phyloP scores from a whole-genome alignment of 2,329 filamentous ascomycete species.

The Niveomyces coronatus region DNA sequence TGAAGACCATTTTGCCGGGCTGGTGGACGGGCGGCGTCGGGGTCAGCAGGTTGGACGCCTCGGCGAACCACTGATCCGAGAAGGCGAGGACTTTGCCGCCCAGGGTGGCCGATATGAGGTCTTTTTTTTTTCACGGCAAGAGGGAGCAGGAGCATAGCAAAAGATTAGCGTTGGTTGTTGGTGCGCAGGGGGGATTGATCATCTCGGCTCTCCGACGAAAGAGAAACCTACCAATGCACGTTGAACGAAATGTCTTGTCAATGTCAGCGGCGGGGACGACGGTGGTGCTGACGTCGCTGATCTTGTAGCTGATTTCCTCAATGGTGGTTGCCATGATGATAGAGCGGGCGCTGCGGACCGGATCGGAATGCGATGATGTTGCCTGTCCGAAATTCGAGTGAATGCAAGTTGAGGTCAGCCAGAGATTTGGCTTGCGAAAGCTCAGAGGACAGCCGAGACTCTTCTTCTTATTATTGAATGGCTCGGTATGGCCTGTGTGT shows the following conservation, averaged over 20 bases:
- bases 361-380: constrained; percentile 1
- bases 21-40: constrained; percentile 53
- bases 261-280: constrained; percentile 43
- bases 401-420: too few species aligned
- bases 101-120: constrained; percentile 49
- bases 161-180: too few species aligned
- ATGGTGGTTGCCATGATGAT: constrained; percentile 24
- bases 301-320: constrained; percentile 42
- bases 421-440: too few species aligned
- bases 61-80: constrained; percentile 61
- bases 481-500: background rate
- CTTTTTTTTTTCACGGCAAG: too few species aligned
- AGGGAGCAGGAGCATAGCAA: too few species aligned
- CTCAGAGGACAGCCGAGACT: too few species aligned
- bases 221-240: constrained; percentile 44
- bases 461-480: too few species aligned
- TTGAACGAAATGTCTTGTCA: constrained; percentile 51
- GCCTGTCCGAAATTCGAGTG: background rate
- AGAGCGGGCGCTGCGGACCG: background rate
- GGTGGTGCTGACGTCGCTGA: constrained; percentile 43
- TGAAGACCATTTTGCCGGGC: constrained; percentile 57
- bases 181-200: too few species aligned
- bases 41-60: constrained; percentile 53
- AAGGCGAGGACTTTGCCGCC: constrained; percentile 55
- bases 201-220: too few species aligned